A percentile compares a stretch with the other conserved stretches of the same genome.
Conservation (phyloP, 2,329 filamentous ascomycete genomes). For the Alternaria novae-zelandiae region DNA sequence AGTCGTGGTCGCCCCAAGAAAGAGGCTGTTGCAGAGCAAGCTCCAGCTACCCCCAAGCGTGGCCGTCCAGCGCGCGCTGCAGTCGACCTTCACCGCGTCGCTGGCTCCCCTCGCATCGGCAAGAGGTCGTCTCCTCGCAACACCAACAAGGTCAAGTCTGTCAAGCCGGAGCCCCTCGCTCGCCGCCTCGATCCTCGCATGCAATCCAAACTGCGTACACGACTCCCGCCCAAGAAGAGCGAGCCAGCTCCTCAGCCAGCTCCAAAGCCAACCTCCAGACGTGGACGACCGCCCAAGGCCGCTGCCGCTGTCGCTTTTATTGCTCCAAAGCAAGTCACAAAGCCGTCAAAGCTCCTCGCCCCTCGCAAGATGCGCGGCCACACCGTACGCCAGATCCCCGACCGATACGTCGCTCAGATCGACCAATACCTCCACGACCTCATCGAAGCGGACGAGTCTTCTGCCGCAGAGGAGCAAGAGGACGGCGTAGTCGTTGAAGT, state of each 20-base stretch:
- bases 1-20: conserved; percentile 17
- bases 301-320: background rate
- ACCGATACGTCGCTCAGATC: conserved; percentile 21
- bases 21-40: background rate
- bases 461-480: background rate
- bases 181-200: conserved; percentile 27
- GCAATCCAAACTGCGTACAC: conserved; percentile 29
- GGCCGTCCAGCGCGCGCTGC: conserved; percentile 23
- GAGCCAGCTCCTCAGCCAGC: conserved; percentile 10
- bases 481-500: background rate
- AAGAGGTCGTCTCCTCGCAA: conserved; percentile 21
- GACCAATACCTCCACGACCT: conserved; percentile 6
- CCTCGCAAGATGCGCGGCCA: conserved; percentile 37
- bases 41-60: conserved; percentile 12
- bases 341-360: conserved; percentile 9
- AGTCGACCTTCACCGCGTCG: conserved; percentile 21
- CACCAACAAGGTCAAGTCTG: conserved; percentile 13
- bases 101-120: conserved; percentile 27
- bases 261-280: conserved; percentile 10
- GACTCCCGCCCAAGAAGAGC: conserved; percentile 20
- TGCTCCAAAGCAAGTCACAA: background rate
- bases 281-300: conserved; percentile 25
- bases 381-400: conserved; percentile 34
- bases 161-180: conserved; percentile 7
- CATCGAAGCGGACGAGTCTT: background rate